Percentiles rank a stretch among this genome's conserved stretches.
Conservation (phyloP, 306 rosid species). For the Castanopsis chinensis region DNA sequence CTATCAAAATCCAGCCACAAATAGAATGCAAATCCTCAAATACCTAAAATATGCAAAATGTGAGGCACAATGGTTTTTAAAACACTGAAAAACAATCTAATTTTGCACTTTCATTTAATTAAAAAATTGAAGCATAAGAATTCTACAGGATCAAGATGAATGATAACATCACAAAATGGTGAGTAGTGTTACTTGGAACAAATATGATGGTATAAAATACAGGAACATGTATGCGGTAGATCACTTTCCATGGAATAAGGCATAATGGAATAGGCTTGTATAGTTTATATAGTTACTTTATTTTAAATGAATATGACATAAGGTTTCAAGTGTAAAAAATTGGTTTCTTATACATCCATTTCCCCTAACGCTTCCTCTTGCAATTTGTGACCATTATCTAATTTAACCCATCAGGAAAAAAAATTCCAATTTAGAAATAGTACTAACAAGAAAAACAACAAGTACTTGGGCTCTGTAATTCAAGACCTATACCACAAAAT, state of each 20-base stretch:
- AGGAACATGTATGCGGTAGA: not conserved
- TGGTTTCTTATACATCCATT: not conserved
- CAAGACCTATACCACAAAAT: too few relatives aligned
- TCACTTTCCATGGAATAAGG: not conserved
- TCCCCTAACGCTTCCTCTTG: not conserved
- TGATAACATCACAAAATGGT: not conserved
- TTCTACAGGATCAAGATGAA: not conserved
- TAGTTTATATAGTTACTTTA: not conserved
- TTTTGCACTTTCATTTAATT: not conserved
- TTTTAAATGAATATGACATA: not conserved
- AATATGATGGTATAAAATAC: not conserved
- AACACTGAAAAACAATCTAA: not conserved
- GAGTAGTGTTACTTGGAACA: not conserved
- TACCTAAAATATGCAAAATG: conserved; percentile 51
- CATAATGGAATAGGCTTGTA: not conserved
- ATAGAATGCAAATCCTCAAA: conserved; percentile 76
- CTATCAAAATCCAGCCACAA: conserved; percentile 91
- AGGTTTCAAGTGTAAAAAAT: not conserved
- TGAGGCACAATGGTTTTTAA: not conserved
- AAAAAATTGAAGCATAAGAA: not conserved
- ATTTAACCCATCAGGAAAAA: too few relatives aligned
- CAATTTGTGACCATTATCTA: not conserved
- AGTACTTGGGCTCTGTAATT: too few relatives aligned
- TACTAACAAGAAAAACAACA: too few relatives aligned
- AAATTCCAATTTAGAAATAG: too few relatives aligned